Evolutionary conservation across 495 filamentous ascomycete species (phyloP), one percentile per base, ranked within the genome.

Genomic region (Niebla homalea): DNA sequence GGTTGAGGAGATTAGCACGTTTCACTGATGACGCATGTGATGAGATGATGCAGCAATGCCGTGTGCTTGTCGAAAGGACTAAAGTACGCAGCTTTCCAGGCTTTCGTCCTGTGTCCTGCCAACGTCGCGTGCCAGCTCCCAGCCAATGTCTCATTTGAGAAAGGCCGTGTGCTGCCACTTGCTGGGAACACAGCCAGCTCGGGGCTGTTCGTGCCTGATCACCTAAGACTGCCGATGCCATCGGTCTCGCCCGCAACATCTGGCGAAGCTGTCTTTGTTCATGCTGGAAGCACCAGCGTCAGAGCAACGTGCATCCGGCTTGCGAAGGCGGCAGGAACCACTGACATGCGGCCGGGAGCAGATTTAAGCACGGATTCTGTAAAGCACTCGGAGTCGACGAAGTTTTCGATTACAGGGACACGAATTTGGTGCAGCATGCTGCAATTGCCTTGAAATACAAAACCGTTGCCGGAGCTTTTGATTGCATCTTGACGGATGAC

Each of bases 251-350:
- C 58, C 0, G 56, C 60, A 2, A 50, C 66, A 1, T 64, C 54
- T 0, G 67, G 62, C 4, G 57, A 76, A 46, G 63, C 59, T 1
- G 39, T 84, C 0, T 57, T 83, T 3, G 61, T 83, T 42, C 84
- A 78, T 72, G 80, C 79, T 25, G 80, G 78, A 26, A 67, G 72
- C 5, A 68, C 69, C 1, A 74, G 72, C 26, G 75, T 84, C 6
- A 81, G 81, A 7, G 64, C 67, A 57, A 72, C 70, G 46, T 75
- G 74, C 0, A 79, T 83, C 46, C 83, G 84, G 57, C 71, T 82
- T 19, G 77, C 75, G 4, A 62, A 63, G 0, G 71, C 74, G 0
- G 68, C 80, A 0, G 81, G 81, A 1, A 71, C 73, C 23, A 70
- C 74, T 11, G 80, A 84, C 3, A 80, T 44, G 64, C 73, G 0